Evolutionary conservation across 805 yeast species (phyloP), one percentile per base, ranked within the genome.

Genomic region (Nakazawaea ernobii): DNA sequence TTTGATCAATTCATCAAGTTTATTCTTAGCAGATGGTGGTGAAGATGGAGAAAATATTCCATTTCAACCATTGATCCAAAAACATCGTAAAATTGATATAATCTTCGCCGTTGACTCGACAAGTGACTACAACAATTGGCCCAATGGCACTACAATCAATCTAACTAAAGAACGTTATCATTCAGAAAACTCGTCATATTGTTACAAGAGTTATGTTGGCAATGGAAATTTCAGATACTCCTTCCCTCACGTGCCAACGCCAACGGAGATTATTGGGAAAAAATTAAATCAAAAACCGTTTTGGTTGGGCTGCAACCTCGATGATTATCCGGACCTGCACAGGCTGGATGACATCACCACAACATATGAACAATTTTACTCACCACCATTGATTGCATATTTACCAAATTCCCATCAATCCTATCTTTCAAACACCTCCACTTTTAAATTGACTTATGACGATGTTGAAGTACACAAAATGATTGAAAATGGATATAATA

Each of bases 351-450:
- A 20, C 24, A 20, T 20, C 24, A 20, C 24, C 24, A 20, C 24
- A 20, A 20, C 24, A 20, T 5, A 52, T 8, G 27, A 28, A 43
- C 32, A 35, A 44, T 29, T 29, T 35, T 62, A 63, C 50, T 39
- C 71, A 11, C 81, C 82, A 2, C 86, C 87, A 0, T 56, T 81
- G 33, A 66, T 81, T 14, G 69, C 81, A 0, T 80, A 80, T 53
- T 63, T 68, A 43, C 72, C 78, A 3, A 82, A 81, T 54, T 54
- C 65, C 2, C 52, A 68, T 24, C 65, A 68, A 43, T 59, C 73
- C 0, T 75, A 60, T 50, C 50, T 59, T 0, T 71, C 85, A 2
- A 82, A 81, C 56, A 72, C 75, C 0, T 80, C 86, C 1, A 81
- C 86, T 0, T 81, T 82, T 59, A 75, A 78, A 52, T 59, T 78